Evolutionary conservation across 176 grass and related monocot genomes (phyloP).

Genomic region (Cenchrus purpureus): DNA sequence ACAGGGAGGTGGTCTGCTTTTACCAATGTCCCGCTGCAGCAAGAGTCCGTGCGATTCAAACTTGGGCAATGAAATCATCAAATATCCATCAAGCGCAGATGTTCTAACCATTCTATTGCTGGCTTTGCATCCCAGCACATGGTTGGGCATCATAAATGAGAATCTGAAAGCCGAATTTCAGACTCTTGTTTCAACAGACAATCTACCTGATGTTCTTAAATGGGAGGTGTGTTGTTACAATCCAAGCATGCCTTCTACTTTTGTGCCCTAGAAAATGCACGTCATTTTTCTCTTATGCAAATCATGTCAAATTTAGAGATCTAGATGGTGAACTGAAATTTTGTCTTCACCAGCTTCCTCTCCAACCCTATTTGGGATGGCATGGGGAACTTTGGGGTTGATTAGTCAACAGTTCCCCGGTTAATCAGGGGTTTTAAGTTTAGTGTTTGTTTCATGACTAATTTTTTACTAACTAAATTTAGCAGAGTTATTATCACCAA

Average conservation of each 20-base stretch:
- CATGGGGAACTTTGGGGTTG: neutral
- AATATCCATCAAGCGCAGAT: slow-evolving; percentile 63
- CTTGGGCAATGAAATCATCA: slow-evolving; percentile 21
- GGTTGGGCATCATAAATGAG: slow-evolving; percentile 51
- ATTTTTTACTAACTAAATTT: neutral
- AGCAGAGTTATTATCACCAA: neutral
- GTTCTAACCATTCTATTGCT: slow-evolving; percentile 73
- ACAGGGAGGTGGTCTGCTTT: slow-evolving; percentile 57
- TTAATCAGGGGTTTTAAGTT: neutral
- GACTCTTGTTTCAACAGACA: slow-evolving; percentile 61
- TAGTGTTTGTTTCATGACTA: neutral
- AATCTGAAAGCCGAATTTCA: slow-evolving; percentile 66
- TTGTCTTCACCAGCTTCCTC: neutral
- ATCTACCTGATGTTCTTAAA: slow-evolving; percentile 69
- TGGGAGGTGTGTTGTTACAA: slow-evolving; percentile 55
- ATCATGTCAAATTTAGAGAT: slow-evolving; percentile 3
- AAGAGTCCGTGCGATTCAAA: slow-evolving; percentile 39
- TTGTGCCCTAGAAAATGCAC: slow-evolving; percentile 9
- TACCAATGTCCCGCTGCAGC: slow-evolving; percentile 45
- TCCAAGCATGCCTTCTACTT: slow-evolving; percentile 20
- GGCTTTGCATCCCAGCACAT: slow-evolving; percentile 65
- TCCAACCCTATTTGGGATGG: neutral
- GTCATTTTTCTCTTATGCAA: neutral
- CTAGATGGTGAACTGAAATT: neutral
- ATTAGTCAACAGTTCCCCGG: neutral